phyloP scores from a whole-genome alignment of 2,329 filamentous ascomycete genomes.

The Chaetomium sp. region DNA sequence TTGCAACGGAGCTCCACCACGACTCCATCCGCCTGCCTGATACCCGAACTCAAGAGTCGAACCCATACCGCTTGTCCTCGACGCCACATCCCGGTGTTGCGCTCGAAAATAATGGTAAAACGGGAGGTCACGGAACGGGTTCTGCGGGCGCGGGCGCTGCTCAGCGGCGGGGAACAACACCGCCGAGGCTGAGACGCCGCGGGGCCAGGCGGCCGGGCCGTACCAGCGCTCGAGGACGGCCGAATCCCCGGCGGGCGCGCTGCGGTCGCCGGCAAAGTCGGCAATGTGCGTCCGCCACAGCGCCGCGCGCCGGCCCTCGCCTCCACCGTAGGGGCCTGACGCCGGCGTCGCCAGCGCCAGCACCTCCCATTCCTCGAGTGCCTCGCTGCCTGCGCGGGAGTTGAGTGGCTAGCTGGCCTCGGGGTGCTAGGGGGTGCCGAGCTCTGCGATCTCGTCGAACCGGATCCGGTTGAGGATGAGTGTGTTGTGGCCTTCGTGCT shows the following conservation, averaged over 20 bases:
- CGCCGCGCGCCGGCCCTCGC: background rate
- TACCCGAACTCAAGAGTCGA: too few species aligned
- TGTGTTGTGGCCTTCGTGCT: background rate
- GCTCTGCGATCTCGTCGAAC: background rate
- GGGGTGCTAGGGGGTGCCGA: background rate
- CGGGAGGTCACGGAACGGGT: background rate
- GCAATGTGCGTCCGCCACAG: background rate
- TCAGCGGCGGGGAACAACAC: too few species aligned
- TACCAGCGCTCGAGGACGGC: background rate
- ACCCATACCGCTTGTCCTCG: too few species aligned
- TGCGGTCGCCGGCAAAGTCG: background rate
- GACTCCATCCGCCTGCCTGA: too few species aligned
- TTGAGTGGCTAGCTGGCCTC: background rate
- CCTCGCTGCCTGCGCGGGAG: background rate
- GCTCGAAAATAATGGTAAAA: too few species aligned
- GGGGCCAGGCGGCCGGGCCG: background rate
- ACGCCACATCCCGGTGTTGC: too few species aligned
- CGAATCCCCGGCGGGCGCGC: background rate
- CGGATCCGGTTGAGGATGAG: background rate
- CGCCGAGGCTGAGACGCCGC: too few species aligned
- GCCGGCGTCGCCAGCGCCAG: background rate
- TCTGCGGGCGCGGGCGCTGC: background rate
- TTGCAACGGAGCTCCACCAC: too few species aligned
- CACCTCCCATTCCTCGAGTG: background rate
- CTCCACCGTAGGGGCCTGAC: background rate